Percentiles rank a stretch among this genome's conserved stretches.
phyloP scores from a whole-genome alignment of 2,329 filamentous ascomycete genomes.

The Cucurbitaria berberidis region DNA sequence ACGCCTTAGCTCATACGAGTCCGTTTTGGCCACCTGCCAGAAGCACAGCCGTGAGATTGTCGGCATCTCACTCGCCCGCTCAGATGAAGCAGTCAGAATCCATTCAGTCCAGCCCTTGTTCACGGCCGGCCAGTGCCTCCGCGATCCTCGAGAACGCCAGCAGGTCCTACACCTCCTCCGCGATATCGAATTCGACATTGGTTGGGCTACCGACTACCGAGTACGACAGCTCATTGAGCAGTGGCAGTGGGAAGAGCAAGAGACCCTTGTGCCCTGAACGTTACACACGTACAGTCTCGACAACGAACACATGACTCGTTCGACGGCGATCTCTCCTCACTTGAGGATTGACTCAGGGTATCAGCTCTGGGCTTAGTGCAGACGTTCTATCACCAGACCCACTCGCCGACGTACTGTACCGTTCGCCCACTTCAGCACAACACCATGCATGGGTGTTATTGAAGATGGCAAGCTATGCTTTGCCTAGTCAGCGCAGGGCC shows the following conservation, averaged over 20 bases:
- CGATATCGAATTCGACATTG: conserved; percentile 67
- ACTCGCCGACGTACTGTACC: background rate
- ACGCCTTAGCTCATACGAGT: conserved; percentile 62
- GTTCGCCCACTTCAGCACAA: background rate
- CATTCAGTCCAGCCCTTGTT: conserved; percentile 66
- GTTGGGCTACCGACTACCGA: conserved; percentile 68
- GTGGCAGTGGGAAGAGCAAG: conserved; percentile 50
- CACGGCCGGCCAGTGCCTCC: conserved; percentile 67
- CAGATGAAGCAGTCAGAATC: conserved; percentile 63
- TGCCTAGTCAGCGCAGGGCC: background rate
- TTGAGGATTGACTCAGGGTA: background rate
- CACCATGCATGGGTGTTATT: background rate
- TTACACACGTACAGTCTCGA: background rate
- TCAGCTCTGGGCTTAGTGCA: background rate
- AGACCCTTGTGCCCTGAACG: conserved; percentile 28
- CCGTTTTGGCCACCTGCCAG: conserved; percentile 61
- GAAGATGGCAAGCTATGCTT: background rate
- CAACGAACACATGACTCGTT: background rate
- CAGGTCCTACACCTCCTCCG: conserved; percentile 62
- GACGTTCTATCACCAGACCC: background rate
- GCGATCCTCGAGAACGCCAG: conserved; percentile 59
- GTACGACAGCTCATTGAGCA: conserved; percentile 60
- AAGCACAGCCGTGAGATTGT: conserved; percentile 67
- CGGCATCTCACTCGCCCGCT: conserved; percentile 63
- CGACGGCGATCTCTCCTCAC: background rate